Evolutionary conservation across 176 grass and related monocot species (phyloP), one percentile per base, ranked within the genome.

Genomic region (Zoysia pacifica): DNA sequence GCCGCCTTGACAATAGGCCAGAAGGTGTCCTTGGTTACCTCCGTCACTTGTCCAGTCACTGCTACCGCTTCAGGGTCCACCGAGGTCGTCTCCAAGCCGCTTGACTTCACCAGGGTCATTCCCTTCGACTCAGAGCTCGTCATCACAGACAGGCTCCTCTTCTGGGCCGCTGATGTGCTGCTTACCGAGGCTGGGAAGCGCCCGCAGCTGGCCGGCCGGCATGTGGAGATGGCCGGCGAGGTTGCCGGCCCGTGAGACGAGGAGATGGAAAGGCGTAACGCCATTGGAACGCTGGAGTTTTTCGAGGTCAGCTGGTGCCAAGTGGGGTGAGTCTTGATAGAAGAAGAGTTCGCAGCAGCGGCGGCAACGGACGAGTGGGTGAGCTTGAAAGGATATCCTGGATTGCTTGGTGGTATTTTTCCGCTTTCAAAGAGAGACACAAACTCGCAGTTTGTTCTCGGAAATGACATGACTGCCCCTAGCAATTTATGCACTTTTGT

Each of bases 1-100:
- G 97, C 90, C 39, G 93, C 84, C 67, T 96, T 81, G 63, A 99
- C 93, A 69, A 88, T 93, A 51, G 93, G 90, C 93, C 93, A 99
- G 88, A 99, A 99, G 44, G 90, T 99, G 60, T 99, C 93, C 82
- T 99, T 99, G 67, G 35, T 83, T 48, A 96, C 97, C 83, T 99
- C 93, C 2, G 90, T 96, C 43, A 99, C 97, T 74, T 90, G 72
- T 18, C 97, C 93, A 36, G 86, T 86, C 60, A 85, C 84, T 41
- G 87, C 90, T 5, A 83, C 82, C 36, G 89, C 90, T 2, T 70
- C 82, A 14, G 64, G 42, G 15, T 55, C 78, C 39, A 82, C 74
- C 1, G 83, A 62, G 28, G 94, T 76, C 2, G 87, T 86, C 81
- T 93, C 96, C 82, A 89, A 44, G 66, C 86, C 73, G 75, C 84